Conservation (phyloP, 1,284 basidiomycete species). For the Rugiboletus extremiorientalis region DNA sequence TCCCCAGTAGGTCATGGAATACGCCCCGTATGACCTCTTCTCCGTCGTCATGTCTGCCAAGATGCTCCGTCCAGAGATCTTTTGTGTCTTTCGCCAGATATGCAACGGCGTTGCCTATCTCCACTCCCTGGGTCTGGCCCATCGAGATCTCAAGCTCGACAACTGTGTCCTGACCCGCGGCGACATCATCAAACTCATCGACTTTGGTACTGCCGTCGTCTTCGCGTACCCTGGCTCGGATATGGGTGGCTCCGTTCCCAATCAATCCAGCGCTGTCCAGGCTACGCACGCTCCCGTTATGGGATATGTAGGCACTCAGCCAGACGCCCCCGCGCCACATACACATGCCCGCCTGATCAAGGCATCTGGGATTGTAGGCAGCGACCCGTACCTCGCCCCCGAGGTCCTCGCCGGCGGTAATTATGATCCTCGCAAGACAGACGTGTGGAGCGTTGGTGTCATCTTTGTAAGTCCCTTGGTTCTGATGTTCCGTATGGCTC, state of each 20-base stretch:
- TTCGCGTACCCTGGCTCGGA: slow-evolving; percentile 93
- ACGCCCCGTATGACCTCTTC: slow-evolving; percentile 98
- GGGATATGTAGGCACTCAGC: slow-evolving; percentile 25
- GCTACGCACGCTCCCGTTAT: slow-evolving; percentile 7
- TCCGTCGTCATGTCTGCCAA: slow-evolving; percentile 99
- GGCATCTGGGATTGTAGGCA: slow-evolving; percentile 93
- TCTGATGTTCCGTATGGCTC: not conserved
- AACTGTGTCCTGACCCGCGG: slow-evolving; percentile 97
- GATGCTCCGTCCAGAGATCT: slow-evolving; percentile 97
- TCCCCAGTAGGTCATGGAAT: slow-evolving; percentile 88
- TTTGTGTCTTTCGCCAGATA: slow-evolving; percentile 99
- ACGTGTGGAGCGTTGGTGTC: slow-evolving; percentile 98
- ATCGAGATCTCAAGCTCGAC: slow-evolving; percentile 98
- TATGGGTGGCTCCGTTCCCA: slow-evolving; percentile 27
- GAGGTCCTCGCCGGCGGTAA: slow-evolving; percentile 72
- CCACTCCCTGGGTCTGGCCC: slow-evolving; percentile 95
- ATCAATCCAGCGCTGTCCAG: slow-evolving; percentile 8
- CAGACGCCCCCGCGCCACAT: slow-evolving; percentile 28
- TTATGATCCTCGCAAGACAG: slow-evolving; percentile 96
- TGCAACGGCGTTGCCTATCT: slow-evolving; percentile 98
- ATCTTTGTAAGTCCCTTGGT: slow-evolving; percentile 74
- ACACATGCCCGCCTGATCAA: slow-evolving; percentile 59
- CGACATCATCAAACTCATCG: slow-evolving; percentile 98
- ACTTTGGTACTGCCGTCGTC: slow-evolving; percentile 98
- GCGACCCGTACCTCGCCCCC: slow-evolving; percentile 97